Evolutionary conservation across 176 grass and related monocot genomes (phyloP).

Genomic region (Chrysopogon serrulatus): DNA sequence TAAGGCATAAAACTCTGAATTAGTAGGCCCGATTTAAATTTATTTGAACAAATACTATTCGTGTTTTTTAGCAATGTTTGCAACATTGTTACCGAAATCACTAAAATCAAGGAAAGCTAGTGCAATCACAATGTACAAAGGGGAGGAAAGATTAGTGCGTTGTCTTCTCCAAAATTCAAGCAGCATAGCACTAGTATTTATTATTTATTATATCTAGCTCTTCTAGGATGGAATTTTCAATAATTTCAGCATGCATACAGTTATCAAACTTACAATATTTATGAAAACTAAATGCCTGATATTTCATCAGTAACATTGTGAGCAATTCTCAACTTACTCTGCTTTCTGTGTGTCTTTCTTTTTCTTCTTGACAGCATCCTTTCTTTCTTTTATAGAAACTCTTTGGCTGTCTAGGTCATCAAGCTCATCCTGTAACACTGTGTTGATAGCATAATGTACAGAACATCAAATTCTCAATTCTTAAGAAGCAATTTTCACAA

Average conservation of each 20-base stretch:
- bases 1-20: not conserved
- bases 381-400: conserved; percentile 57
- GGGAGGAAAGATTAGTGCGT: conserved; percentile 1
- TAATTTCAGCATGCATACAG: not conserved
- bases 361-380: conserved; percentile 43
- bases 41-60: not conserved
- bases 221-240: not conserved
- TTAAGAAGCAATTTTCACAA: not conserved
- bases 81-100: not conserved
- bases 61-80: not conserved
- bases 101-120: not conserved
- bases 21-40: not conserved
- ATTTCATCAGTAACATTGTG: not conserved
- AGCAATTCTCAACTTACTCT: conserved; percentile 39
- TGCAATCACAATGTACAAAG: not conserved
- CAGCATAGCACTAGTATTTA: not conserved
- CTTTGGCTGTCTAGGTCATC: conserved; percentile 50
- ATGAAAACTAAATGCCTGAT: not conserved
- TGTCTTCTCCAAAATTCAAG: not conserved
- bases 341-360: conserved; percentile 51
- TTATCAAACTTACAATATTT: not conserved
- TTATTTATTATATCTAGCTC: not conserved
- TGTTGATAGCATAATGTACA: conserved; percentile 35
- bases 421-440: conserved; percentile 47
- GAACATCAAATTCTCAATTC: not conserved